A percentile compares a stretch with the other conserved stretches of the same genome.
Evolutionary conservation across 768 basidiomycete species (phyloP).

Genomic region (Saitozyma podzolica): DNA sequence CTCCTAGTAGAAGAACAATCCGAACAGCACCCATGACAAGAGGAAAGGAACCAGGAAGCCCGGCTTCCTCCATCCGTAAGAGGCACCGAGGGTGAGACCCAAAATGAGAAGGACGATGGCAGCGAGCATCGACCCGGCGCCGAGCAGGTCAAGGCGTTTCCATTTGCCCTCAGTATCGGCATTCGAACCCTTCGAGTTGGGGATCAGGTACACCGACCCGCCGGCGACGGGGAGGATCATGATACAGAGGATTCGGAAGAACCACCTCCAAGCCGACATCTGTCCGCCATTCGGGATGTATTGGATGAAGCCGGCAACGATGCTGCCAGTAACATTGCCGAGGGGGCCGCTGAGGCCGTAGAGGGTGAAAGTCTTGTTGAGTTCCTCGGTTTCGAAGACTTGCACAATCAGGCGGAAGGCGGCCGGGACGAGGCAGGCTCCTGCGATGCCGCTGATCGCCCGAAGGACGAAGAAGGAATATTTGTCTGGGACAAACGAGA

Average conservation of each 20-base stretch:
- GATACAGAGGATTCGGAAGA: constrained; percentile 29
- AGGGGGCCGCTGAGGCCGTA: constrained; percentile 25
- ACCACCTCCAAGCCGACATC: constrained; percentile 39
- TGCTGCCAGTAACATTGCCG: constrained; percentile 23
- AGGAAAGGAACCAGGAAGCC: constrained; percentile 45
- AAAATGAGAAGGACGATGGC: constrained; percentile 47
- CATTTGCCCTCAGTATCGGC: constrained; percentile 19
- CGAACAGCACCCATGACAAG: constrained; percentile 38
- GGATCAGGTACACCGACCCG: constrained; percentile 20
- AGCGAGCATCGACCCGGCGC: constrained; percentile 36
- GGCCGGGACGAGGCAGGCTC: constrained; percentile 22
- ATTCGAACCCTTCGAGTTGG: constrained; percentile 19
- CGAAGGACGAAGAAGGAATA: constrained; percentile 36
- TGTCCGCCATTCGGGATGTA: constrained; percentile 29
- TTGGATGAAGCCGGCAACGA: constrained; percentile 30
- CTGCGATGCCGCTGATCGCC: constrained; percentile 32
- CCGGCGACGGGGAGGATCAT: constrained; percentile 19
- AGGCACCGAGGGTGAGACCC: constrained; percentile 47
- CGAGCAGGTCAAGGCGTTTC: constrained; percentile 43
- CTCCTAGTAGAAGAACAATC: constrained; percentile 47
- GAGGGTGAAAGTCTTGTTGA: constrained; percentile 27
- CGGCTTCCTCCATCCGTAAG: constrained; percentile 44
- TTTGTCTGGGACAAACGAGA: constrained; percentile 30
- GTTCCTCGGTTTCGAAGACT: constrained; percentile 29
- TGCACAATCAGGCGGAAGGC: constrained; percentile 28